phyloP scores from a whole-genome alignment of 495 filamentous ascomycete species.

The Wilcoxina mikolae region DNA sequence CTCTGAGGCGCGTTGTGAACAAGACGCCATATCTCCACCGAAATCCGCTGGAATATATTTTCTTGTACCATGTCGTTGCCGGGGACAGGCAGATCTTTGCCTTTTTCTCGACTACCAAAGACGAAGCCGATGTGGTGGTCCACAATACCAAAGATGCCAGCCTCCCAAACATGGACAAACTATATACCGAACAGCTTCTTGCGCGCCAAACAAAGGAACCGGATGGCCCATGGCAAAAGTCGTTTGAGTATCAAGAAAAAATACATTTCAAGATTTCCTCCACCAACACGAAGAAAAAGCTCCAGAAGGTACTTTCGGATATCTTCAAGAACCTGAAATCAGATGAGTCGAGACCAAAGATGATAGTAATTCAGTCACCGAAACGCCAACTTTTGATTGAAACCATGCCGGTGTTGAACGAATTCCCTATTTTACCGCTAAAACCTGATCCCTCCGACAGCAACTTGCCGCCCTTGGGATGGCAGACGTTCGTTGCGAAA shows the following conservation, averaged over 20 bases:
- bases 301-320: slow-evolving; percentile 71
- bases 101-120: slow-evolving; percentile 68
- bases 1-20: slow-evolving; percentile 49
- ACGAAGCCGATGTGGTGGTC: slow-evolving; percentile 71
- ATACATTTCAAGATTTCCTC: slow-evolving; percentile 74
- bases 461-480: slow-evolving; percentile 77
- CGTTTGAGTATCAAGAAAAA: slow-evolving; percentile 75
- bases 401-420: slow-evolving; percentile 67
- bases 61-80: slow-evolving; percentile 78
- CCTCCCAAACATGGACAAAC: slow-evolving; percentile 76
- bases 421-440: slow-evolving; percentile 69
- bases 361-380: slow-evolving; percentile 82
- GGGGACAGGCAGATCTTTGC: slow-evolving; percentile 89
- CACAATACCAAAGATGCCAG: slow-evolving; percentile 57
- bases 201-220: slow-evolving; percentile 49
- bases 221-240: slow-evolving; percentile 54
- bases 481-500: slow-evolving; percentile 81
- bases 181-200: slow-evolving; percentile 63
- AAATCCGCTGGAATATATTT: slow-evolving; percentile 60
- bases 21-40: slow-evolving; percentile 58
- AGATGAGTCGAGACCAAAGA: slow-evolving; percentile 62
- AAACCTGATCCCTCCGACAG: slow-evolving; percentile 70
- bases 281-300: slow-evolving; percentile 75
- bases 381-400: slow-evolving; percentile 66
- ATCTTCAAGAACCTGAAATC: slow-evolving; percentile 72